Base-by-base conservation (phyloP, 108 stramenopile species). In the Fistulifera pelliculosa region DNA sequence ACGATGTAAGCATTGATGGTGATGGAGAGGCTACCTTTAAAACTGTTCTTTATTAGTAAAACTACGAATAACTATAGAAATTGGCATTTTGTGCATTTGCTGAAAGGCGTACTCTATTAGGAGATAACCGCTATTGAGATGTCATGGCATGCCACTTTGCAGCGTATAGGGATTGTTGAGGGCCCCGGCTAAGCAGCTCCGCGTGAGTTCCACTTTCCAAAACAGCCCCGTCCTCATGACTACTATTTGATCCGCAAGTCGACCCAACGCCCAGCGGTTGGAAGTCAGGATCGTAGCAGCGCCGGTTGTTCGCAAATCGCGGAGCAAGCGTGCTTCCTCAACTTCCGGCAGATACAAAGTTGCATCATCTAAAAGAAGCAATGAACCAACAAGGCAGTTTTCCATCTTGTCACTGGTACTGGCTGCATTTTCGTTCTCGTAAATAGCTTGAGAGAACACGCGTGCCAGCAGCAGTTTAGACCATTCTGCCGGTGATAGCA, bases 131-230 rank as follows among this genome's bases (percentile, higher is more conserved):
- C 8, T 35, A 35, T 35, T 35, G 31, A 35, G 31, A 35, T 35
- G 87, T 80, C 83, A 90, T 82, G 5, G 75, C 77, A 66, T 80
- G 78, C 90, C 90, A 92, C 27, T 83, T 80, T 11, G 74, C 69
- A 0, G 90, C 90, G 66, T 92, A 92, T 54, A 87, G 27, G 57
- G 82, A 84, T 43, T 83, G 72, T 51, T 85, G 81, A 8, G 85
- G 81, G 24, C 86, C 90, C 14, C 83, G 67, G 47, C 63, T 70
- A 12, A 93, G 51, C 56, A 93, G 71, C 51, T 93, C 86, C 18
- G 68, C 50, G 62, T 93, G 90, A 12, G 77, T 83, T 17, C 90
- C 90, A 62, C 65, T 80, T 70, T 93, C 90, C 18, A 93, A 76
- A 53, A 88, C 69, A 17, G 76, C 69, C 1, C 90, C 90, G 59